Base-by-base conservation (phyloP, 2,329 filamentous ascomycete species). In the Clonostachys sp. region DNA sequence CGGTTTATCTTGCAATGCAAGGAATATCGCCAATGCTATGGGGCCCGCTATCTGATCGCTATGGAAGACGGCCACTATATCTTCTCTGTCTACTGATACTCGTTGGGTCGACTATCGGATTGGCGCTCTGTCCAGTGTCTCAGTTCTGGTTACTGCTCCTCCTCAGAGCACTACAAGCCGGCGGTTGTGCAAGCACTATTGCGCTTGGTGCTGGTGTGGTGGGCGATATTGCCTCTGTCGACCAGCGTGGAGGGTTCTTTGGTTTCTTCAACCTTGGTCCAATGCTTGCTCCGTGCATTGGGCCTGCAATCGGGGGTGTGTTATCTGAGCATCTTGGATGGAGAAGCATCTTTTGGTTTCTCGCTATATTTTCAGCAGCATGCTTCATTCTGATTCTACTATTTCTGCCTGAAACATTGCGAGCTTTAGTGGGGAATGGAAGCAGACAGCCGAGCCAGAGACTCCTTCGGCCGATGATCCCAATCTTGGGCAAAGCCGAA, bases 271-370 rank as follows among this genome's bases (percentile, higher is more conserved):
- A 64, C 18, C 53, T 64, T 0, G 63, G 62, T 1, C 61, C 62
- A 1, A 64, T 65, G 61, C 59, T 76, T 17, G 72, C 68, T 0
- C 73, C 73, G 6, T 70, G 73, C 0, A 50, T 79, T 9, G 74
- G 72, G 0, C 77, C 78, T 0, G 66, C 77, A 0, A 68, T 80
- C 20, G 77, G 76, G 1, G 77, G 76, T 8, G 56, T 71, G 0
- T 51, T 80, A 0, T 64, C 68, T 1, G 67, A 73, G 43, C 65
- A 66, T 39, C 53, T 78, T 0, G 76, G 75, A 1, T 80, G 76
- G 75, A 61, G 67, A 38, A 64, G 66, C 2, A 70, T 80, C 7
- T 81, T 80, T 51, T 80, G 75, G 74, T 75, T 78, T 48, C 61
- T 81, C 5, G 61, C 71, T 33, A 76, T 80, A 17, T 62, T 73